Evolutionary conservation across 2,329 filamentous ascomycete genomes (phyloP), one percentile per base, ranked within the genome.

Genomic region (Tympanopsis confertula): DNA sequence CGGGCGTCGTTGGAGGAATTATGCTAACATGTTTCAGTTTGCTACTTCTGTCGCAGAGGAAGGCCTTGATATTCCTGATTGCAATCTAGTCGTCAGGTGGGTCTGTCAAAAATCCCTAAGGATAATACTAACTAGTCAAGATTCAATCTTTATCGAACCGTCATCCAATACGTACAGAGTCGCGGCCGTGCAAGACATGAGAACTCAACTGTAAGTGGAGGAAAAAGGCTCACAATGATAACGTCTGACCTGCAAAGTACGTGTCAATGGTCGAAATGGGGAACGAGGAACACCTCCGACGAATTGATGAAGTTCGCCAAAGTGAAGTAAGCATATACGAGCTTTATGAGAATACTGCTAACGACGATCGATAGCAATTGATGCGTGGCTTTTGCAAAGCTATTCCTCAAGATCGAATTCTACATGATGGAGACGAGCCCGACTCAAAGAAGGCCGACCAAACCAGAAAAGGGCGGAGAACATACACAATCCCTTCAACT

Each of bases 151-250:
- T 94, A 87, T 57, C 69, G 71, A 10, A 95, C 89, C 0, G 78
- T 94, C 56, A 96, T 96, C 38, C 85, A 94, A 51, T 96, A 95
- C 52, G 79, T 96, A 15, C 91, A 98, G 55, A 95, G 88, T 13
- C 75, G 86, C 44, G 91, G 91, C 0, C 75, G 91, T 38, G 91
- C 91, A 12, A 74, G 91, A 28, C 82, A 86, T 49, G 57, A 62
- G 1, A 71, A 81, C 39, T 96, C 91, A 0, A 78, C 30, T 13
- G 30, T 33, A 17, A 10, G 30, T 33, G 7, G n/a, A n/a, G n/a
- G n/a, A n/a, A n/a, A n/a, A n/a, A n/a, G n/a, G n/a, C n/a, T n/a
- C n/a, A n/a, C n/a, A n/a, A n/a, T n/a, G n/a, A n/a, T n/a, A n/a
- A n/a, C n/a, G n/a, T n/a, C n/a, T n/a, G n/a, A n/a, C n/a, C 12